A percentile compares a stretch with the other conserved stretches of the same genome.
Conservation (phyloP, 2,329 filamentous ascomycete species). For the Paecilomyces sp. region DNA sequence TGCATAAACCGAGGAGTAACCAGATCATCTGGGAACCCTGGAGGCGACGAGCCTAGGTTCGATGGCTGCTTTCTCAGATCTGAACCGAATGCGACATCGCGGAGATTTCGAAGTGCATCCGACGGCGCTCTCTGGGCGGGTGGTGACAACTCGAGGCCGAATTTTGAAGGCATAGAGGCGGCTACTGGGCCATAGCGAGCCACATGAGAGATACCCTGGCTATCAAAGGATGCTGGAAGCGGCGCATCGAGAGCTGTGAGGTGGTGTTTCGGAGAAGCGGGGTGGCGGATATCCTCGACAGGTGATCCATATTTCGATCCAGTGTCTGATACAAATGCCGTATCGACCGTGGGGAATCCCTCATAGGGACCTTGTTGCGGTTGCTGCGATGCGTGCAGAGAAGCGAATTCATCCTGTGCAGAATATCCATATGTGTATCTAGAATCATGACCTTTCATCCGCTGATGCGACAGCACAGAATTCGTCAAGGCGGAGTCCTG, state of each 20-base stretch:
- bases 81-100: conserved; percentile 61
- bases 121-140: conserved; percentile 65
- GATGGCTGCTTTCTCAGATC: conserved; percentile 57
- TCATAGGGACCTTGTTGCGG: conserved; percentile 37
- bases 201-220: conserved; percentile 87
- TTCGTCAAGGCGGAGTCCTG: conserved; percentile 68
- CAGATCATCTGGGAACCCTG: conserved; percentile 58
- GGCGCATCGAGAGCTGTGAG: conserved; percentile 93
- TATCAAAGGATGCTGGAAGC: conserved; percentile 90
- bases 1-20: conserved; percentile 58
- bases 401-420: conserved; percentile 36
- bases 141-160: conserved; percentile 73
- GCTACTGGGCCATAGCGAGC: conserved; percentile 86
- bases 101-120: conserved; percentile 53
- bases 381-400: conserved; percentile 32
- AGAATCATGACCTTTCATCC: conserved; percentile 44
- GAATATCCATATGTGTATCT: conserved; percentile 35
- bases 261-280: conserved; percentile 66
- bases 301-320: conserved; percentile 74
- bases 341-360: conserved; percentile 50
- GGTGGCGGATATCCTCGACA: conserved; percentile 67
- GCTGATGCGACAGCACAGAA: conserved; percentile 60
- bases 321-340: conserved; percentile 51
- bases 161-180: conserved; percentile 85
- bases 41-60: conserved; percentile 51